Evolutionary conservation across 805 yeast genomes (phyloP).

Genomic region (Ogataea ramenticola): DNA sequence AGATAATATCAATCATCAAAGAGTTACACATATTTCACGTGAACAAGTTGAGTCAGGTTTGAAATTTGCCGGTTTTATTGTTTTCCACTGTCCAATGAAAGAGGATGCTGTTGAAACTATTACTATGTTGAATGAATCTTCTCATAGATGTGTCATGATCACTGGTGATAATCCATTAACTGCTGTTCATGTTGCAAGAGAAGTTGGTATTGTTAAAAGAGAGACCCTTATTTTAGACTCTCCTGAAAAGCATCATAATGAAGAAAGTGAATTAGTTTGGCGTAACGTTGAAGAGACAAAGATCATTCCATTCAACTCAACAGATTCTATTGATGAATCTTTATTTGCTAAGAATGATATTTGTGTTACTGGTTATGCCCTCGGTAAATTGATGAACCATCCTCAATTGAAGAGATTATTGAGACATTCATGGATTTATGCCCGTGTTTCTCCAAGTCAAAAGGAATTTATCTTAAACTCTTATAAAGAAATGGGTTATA

Average conservation of each 20-base stretch:
- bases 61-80: conserved; percentile 84
- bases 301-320: conserved; percentile 58
- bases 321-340: conserved; percentile 45
- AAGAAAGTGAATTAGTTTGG: conserved; percentile 63
- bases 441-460: conserved; percentile 94
- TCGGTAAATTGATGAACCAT: conserved; percentile 58
- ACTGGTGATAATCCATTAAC: conserved; percentile 99
- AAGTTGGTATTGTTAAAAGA: conserved; percentile 80
- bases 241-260: conserved; percentile 59
- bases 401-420: conserved; percentile 65
- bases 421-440: conserved; percentile 92
- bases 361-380: conserved; percentile 90
- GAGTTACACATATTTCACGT: conserved; percentile 58
- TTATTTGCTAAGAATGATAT: conserved; percentile 68
- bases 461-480: conserved; percentile 85
- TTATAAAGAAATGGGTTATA: conserved; percentile 82
- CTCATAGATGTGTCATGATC: conserved; percentile 95
- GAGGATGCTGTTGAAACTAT: conserved; percentile 87
- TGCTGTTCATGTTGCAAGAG: conserved; percentile 95
- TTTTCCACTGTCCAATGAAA: conserved; percentile 96
- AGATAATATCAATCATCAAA: conserved; percentile 37
- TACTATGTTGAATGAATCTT: conserved; percentile 86
- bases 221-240: conserved; percentile 82
- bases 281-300: conserved; percentile 74
- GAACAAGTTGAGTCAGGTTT: conserved; percentile 69